Conservation (phyloP, 176 grass and related monocot genomes). For the Luzula sylvatica region DNA sequence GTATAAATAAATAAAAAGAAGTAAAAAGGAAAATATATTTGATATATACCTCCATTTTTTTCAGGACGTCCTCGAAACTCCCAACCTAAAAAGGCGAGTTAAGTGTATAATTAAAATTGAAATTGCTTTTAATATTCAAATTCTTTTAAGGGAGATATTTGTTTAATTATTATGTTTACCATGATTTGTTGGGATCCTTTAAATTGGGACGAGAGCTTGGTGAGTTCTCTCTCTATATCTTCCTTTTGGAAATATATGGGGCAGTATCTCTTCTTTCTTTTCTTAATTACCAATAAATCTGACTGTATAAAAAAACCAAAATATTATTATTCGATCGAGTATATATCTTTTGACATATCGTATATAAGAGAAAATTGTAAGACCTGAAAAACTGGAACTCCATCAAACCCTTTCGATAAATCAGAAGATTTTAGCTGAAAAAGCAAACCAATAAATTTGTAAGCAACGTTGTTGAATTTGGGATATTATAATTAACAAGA, state of each 20-base stretch:
- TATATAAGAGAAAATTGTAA: slow-evolving; percentile 1
- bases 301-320: slow-evolving; percentile 48
- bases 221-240: slow-evolving; percentile 95
- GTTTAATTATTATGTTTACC: slow-evolving; percentile 29
- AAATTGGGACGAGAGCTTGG: slow-evolving; percentile 35
- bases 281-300: slow-evolving; percentile 82
- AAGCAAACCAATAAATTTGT: slow-evolving; percentile 12
- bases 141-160: not conserved
- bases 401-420: slow-evolving; percentile 79
- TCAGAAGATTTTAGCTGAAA: slow-evolving; percentile 73
- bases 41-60: slow-evolving; percentile 90
- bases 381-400: slow-evolving; percentile 98
- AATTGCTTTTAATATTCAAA: slow-evolving; percentile 8
- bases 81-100: slow-evolving; percentile 50
- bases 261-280: slow-evolving; percentile 85
- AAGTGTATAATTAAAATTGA: not conserved
- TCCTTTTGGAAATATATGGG: slow-evolving; percentile 99
- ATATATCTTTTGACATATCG: not conserved
- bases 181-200: slow-evolving; percentile 77
- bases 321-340: slow-evolving; percentile 4
- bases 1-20: not conserved
- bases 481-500: slow-evolving; percentile 13
- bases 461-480: not conserved
- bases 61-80: slow-evolving; percentile 88
- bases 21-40: too few species aligned